These are phyloP conservation scores for Choanephora cucurbitarum DNA, from an alignment of 371 early-diverging fungal species.

Conservation along the genomic window DNA sequence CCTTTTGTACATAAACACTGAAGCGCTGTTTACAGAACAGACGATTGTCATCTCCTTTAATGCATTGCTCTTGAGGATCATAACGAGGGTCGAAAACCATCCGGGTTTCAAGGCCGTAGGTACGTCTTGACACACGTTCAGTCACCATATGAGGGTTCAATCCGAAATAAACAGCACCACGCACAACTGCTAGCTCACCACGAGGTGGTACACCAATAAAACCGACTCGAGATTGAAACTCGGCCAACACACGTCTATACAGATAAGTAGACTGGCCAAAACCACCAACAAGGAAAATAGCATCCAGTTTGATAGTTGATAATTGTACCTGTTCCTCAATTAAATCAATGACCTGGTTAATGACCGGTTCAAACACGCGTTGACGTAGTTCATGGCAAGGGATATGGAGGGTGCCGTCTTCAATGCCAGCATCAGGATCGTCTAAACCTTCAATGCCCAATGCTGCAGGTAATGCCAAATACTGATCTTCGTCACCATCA, in stretches of 20 bases:
- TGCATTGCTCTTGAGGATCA: slow-evolving; percentile 63
- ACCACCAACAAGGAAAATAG: slow-evolving; percentile 64
- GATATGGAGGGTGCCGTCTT: slow-evolving; percentile 57
- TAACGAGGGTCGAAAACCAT: slow-evolving; percentile 61
- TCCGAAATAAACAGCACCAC: slow-evolving; percentile 61
- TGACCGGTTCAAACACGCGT: slow-evolving; percentile 64
- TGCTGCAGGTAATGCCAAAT: slow-evolving; percentile 55
- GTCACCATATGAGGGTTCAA: slow-evolving; percentile 58
- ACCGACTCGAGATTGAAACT: slow-evolving; percentile 50
- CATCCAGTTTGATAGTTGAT: slow-evolving; percentile 40
- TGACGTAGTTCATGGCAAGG: slow-evolving; percentile 54
- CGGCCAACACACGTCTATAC: slow-evolving; percentile 48
- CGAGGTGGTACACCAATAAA: slow-evolving; percentile 58
- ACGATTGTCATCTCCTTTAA: slow-evolving; percentile 49
- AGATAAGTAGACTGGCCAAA: slow-evolving; percentile 64
- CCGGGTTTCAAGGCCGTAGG: slow-evolving; percentile 63
- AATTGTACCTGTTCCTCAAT: slow-evolving; percentile 60
- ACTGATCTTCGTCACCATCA: slow-evolving; percentile 62
- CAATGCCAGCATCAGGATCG: slow-evolving; percentile 59
- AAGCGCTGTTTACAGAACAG: slow-evolving; percentile 60
- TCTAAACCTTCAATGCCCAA: slow-evolving; percentile 54
- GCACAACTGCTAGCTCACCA: slow-evolving; percentile 54
- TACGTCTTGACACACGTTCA: slow-evolving; percentile 62
- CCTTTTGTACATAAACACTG: slow-evolving; percentile 62
- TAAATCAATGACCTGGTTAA: slow-evolving; percentile 56